Evolutionary conservation across 2,329 filamentous ascomycete genomes (phyloP).

Genomic region (Penicillium sp.): DNA sequence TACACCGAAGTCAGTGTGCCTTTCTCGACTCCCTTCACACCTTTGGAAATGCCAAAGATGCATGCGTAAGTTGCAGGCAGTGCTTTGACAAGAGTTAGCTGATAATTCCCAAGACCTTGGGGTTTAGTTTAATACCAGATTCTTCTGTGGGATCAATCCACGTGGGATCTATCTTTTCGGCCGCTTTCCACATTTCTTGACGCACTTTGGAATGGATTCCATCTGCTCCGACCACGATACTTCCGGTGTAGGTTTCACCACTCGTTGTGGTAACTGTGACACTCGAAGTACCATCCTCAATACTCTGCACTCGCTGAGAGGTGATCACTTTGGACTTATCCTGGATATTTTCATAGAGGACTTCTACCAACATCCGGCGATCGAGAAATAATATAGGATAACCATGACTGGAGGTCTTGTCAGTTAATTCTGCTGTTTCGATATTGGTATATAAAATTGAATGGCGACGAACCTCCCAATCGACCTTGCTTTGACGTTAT

Average conservation of each 20-base stretch:
- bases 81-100: slow-evolving; percentile 10
- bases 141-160: slow-evolving; percentile 21
- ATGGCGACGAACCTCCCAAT: slow-evolving; percentile 2
- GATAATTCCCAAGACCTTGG: background rate
- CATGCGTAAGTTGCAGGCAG: slow-evolving; percentile 27
- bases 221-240: slow-evolving; percentile 45
- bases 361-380: slow-evolving; percentile 25
- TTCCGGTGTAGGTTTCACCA: slow-evolving; percentile 22
- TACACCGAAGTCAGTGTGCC: slow-evolving; percentile 14
- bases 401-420: slow-evolving; percentile 15
- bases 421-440: background rate
- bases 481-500: background rate
- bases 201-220: slow-evolving; percentile 44
- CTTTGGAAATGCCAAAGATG: slow-evolving; percentile 29
- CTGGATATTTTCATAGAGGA: slow-evolving; percentile 28
- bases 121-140: slow-evolving; percentile 2
- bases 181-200: slow-evolving; percentile 32
- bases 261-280: slow-evolving; percentile 12
- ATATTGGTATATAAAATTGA: background rate
- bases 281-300: slow-evolving; percentile 3
- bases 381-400: slow-evolving; percentile 27
- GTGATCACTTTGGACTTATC: slow-evolving; percentile 23
- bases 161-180: slow-evolving; percentile 15
- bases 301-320: slow-evolving; percentile 13
- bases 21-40: slow-evolving; percentile 14